Evolutionary conservation across 495 filamentous ascomycete species (phyloP).

Genomic region (Neurospora sp.): DNA sequence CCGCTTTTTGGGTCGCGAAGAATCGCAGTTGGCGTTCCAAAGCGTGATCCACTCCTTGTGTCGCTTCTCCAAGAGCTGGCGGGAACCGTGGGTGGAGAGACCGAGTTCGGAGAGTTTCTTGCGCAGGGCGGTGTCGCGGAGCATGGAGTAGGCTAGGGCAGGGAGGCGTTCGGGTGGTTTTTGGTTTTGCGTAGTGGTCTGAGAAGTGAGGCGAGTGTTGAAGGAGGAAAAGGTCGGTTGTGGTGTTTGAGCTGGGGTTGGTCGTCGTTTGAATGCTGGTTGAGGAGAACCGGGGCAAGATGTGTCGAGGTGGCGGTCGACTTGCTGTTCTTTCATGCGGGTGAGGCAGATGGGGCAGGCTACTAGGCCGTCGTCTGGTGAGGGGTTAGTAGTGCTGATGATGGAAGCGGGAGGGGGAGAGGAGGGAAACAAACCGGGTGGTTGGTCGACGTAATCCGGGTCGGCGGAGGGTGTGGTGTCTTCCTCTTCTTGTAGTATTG

Average conservation of each 20-base stretch:
- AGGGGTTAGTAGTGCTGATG: constrained; percentile 8
- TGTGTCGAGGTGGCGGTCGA: constrained; percentile 70
- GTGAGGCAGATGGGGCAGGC: constrained; percentile 71
- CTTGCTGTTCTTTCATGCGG: constrained; percentile 64
- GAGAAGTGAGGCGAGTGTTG: constrained; percentile 1
- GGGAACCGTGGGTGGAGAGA: constrained; percentile 59
- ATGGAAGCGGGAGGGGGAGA: not conserved
- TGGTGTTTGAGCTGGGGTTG: constrained; percentile 3
- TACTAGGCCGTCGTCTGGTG: constrained; percentile 60
- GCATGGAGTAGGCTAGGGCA: constrained; percentile 65
- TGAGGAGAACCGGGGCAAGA: constrained; percentile 35
- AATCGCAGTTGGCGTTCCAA: constrained; percentile 95
- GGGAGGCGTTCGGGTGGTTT: constrained; percentile 49
- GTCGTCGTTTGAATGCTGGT: constrained; percentile 12
- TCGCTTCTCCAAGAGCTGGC: constrained; percentile 58
- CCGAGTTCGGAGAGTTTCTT: constrained; percentile 77
- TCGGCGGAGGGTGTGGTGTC: constrained; percentile 15
- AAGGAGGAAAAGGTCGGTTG: constrained; percentile 3
- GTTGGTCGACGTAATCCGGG: constrained; percentile 17
- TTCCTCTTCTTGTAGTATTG: constrained; percentile 26
- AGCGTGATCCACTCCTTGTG: constrained; percentile 92
- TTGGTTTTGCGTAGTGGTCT: not conserved
- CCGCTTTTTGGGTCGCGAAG: constrained; percentile 57
- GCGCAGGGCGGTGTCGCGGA: constrained; percentile 64
- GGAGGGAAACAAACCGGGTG: constrained; percentile 12